Base-by-base conservation (phyloP, 1,139 yeast species). In the Zhuliangozyma blackwelliae region DNA sequence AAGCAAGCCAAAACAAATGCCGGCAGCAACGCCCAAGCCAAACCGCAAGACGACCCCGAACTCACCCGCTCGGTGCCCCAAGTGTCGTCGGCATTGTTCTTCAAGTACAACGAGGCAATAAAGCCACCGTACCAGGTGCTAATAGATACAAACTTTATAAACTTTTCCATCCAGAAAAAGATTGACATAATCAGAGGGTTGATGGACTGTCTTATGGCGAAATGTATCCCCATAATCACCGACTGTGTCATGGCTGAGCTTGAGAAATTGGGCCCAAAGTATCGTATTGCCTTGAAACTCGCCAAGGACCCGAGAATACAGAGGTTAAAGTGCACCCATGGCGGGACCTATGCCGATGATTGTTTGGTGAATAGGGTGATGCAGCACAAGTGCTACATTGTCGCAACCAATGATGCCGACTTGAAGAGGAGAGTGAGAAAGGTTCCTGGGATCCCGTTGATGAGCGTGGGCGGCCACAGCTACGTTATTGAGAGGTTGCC, bases 391-490 rank as follows among this genome's bases (percentile, higher is more conserved):
- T 92, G 98, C 62, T 92, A 81, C 56, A 90, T 92, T 40, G 97
- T 92, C 29, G 98, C 98, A 32, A 90, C 97, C 1, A 92, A 92
- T 61, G 98, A 92, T 80, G 97, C 96, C n/a, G 97, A 92, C 52
- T 69, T 92, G 56, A 92, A 92, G 60, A 79, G 97, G 55, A 76
- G 98, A 59, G 77, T 92, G 30, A 77, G 98, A 64, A 92, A 92
- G 62, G 89, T 92, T 11, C 98, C 97, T 1, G 98, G 98, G 52
- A 86, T 92, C 44, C 98, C 98, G 9, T 71, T 92, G 32, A 79
- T 92, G 92, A 88, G 96, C 60, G 98, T 92, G 12, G 98, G 97
- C 33, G 86, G 86, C 3, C 96, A 88, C 57, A 70, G 89, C 2
- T 92, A 90, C 59, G 96, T 86, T 29, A 83, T 92, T 47, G 98